Evolutionary conservation across 768 basidiomycete genomes (phyloP), one percentile per base, ranked within the genome.

Genomic region (Pisolithus microcarpus): DNA sequence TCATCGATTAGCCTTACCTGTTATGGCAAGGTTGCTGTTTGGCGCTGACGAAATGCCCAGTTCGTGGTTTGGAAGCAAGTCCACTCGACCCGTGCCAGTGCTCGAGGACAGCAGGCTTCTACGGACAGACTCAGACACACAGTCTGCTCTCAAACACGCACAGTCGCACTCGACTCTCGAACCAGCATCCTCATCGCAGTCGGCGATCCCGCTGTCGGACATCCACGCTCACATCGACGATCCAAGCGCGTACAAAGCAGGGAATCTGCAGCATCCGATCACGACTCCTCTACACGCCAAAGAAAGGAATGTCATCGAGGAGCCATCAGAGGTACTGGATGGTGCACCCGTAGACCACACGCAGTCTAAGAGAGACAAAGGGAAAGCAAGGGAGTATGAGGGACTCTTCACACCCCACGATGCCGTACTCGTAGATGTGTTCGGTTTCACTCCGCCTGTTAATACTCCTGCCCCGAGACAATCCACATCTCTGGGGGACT

Each of bases 321-420:
- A 46, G 9, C 7, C 28, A 0, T 16, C 28, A 10, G 31, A 34
- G 31, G 45, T 8, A 19, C 31, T 37, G 6, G 45, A 36, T n/a
- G 34, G 7, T 36, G 4, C 30, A 36, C 15, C 16, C 21, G 34
- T 46, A n/a, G 45, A 46, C 16, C n/a, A 8, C 23, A 23, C 11
- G 7, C 26, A 34, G 28, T 18, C 44, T 15, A 46, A 36, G 18
- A 34, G 23, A 21, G 31, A 36, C 31, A 46, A 46, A 21, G 45
- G 45, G 18, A 18, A 16, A 30, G 38, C 11, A 23, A 16, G 54
- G 43, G 38, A 23, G 13, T 38, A 49, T n/a, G 38, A 21, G 28
- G 36, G 36, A 34, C 48, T 58, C 11, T 64, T 62, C 58, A 83
- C 83, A 1, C 82, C 82, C 28, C 85, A 87, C 58, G 85, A 87